Evolutionary conservation across 768 basidiomycete genomes (phyloP), one percentile per base, ranked within the genome.

Genomic region (Leccinum truebloodii): DNA sequence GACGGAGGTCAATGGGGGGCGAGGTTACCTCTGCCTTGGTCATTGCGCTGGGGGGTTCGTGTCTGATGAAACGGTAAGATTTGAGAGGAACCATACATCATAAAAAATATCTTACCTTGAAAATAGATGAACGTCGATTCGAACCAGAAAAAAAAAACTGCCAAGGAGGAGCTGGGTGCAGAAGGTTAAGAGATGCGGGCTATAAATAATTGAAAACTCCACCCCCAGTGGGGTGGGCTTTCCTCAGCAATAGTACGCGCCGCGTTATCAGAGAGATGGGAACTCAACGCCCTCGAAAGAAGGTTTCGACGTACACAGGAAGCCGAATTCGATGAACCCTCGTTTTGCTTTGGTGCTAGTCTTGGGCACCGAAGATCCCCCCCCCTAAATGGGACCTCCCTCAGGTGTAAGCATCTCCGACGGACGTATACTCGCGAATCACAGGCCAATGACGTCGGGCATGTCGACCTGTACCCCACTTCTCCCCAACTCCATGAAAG

Each of bases 311-410:
- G n/a, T 6, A n/a, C 8, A 18, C 6, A 30, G 13, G 32, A 6
- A 18, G 20, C 8, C 12, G 16, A 7, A 28, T 63, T 56, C 3
- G 41, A 41, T 49, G 24, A 48, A 55, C 37, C 22, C 28, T 6
- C 16, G 8, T 57, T 16, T 26, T 48, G 14, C 13, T 32, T 4
- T 30, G 34, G 56, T 20, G 22, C 8, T 24, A 41, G 57, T 13
- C 8, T 52, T 4, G 34, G 48, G 2, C 34, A 39, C 6, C 1
- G 61, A 35, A 10, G 59, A 61, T 35, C 59, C 64, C 28, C 52
- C 55, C 63, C 28, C 52, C 55, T 41, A 35, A 41, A 58, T 67
- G 55, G 57, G 26, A 54, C n/a, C 48, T 35, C 7, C 6, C n/a
- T 44, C 41, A 20, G 9, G 39, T 16, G 37, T 39, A 39, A 39